Percentiles rank a stretch among this genome's conserved stretches.
These are phyloP conservation scores for Actinomortierella ambigua DNA, from an alignment of 371 early-diverging fungal genomes.

Conservation along the genomic window DNA sequence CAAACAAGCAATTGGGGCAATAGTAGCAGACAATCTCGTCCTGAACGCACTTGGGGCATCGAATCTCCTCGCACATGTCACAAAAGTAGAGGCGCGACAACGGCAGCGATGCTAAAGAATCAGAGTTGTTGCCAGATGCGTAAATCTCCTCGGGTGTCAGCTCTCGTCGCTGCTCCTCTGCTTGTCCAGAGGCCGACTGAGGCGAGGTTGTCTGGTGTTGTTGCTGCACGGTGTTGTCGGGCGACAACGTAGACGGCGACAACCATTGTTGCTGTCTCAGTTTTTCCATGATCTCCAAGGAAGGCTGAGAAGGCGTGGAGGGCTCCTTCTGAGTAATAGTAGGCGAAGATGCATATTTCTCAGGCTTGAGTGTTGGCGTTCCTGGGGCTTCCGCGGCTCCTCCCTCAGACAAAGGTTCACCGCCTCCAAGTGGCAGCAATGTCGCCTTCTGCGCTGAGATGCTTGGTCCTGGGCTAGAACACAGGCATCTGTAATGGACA, in stretches of 20 bases:
- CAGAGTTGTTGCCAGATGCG: slow-evolving; percentile 40
- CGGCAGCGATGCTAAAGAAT: slow-evolving; percentile 47
- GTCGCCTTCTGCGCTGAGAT: background rate
- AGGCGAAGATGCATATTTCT: background rate
- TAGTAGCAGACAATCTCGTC: slow-evolving; percentile 90
- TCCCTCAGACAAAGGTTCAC: background rate
- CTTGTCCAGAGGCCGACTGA: background rate
- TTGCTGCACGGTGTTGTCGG: background rate
- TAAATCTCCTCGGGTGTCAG: slow-evolving; percentile 1
- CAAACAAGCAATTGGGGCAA: slow-evolving; percentile 95
- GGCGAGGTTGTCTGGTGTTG: background rate
- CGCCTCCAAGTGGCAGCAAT: too few relatives aligned
- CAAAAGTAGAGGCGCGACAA: slow-evolving; percentile 86
- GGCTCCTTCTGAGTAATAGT: background rate
- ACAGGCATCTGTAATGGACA: slow-evolving; percentile 47
- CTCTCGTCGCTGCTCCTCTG: background rate
- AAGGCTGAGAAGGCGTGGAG: slow-evolving; percentile 6
- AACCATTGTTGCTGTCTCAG: background rate
- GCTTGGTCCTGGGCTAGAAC: slow-evolving; percentile 36
- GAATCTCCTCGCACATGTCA: slow-evolving; percentile 80
- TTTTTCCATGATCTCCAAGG: background rate
- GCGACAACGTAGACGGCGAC: background rate
- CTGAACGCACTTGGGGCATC: slow-evolving; percentile 82
- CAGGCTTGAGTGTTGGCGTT: slow-evolving; percentile 4
- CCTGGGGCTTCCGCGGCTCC: slow-evolving; percentile 4